A percentile compares a stretch with the other conserved stretches of the same genome.
These are phyloP conservation scores for Acacia concinna DNA, from an alignment of 331 rosid species.

Conservation along the genomic window DNA sequence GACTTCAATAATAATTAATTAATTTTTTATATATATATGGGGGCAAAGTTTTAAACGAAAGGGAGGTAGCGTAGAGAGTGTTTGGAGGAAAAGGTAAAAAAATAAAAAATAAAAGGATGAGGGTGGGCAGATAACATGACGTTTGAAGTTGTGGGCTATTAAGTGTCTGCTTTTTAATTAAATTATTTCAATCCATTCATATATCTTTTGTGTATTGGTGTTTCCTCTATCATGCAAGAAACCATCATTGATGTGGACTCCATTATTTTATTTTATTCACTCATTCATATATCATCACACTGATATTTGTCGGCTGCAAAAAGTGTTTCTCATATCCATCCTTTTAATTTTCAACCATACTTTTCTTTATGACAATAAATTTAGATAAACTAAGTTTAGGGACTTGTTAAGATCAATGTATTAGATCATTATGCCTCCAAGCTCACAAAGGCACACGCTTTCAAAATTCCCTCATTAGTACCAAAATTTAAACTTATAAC, in stretches of 20 bases:
- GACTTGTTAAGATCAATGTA: too few species aligned
- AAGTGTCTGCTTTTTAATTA: background rate
- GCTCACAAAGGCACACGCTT: too few species aligned
- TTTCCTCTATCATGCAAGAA: background rate
- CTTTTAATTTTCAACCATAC: background rate
- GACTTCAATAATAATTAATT: background rate
- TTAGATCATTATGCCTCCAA: too few species aligned
- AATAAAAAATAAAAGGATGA: background rate
- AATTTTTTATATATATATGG: background rate
- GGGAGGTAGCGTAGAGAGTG: conserved; percentile 6
- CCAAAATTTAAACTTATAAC: too few species aligned
- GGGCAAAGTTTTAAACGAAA: background rate
- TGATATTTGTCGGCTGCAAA: background rate
- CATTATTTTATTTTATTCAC: background rate
- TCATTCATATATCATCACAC: background rate
- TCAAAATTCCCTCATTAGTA: too few species aligned
- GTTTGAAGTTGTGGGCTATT: background rate
- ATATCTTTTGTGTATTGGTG: background rate
- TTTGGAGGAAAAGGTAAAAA: background rate
- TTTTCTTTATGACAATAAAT: background rate
- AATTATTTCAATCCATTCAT: background rate
- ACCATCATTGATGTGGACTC: background rate
- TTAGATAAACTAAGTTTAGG: too few species aligned
- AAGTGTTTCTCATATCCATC: background rate
- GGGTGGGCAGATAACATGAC: background rate